These are phyloP conservation scores for Syzygium syzygioides DNA, from an alignment of 441 rosid genomes.

Conservation along the genomic window DNA sequence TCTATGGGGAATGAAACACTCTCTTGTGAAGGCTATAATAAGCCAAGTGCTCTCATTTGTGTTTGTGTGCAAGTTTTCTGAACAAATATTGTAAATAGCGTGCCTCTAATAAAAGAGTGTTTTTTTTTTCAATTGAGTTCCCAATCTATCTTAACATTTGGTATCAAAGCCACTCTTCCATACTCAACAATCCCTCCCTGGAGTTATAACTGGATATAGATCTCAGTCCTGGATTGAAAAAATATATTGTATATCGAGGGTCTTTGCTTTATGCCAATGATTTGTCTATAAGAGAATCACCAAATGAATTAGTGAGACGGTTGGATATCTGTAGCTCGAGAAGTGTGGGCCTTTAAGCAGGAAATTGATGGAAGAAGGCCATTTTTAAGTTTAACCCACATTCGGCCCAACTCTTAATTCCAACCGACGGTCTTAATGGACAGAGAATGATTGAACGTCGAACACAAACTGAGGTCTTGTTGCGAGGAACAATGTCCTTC, in stretches of 20 bases:
- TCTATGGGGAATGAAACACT: no score
- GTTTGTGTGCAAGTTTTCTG: neutral
- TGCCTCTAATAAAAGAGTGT: neutral
- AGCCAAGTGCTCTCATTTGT: neutral
- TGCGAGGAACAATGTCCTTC: neutral
- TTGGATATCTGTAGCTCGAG: neutral
- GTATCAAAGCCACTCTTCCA: neutral
- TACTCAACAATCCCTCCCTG: neutral
- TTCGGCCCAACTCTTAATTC: neutral
- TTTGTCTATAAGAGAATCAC: neutral
- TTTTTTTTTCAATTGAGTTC: neutral
- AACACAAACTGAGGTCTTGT: neutral
- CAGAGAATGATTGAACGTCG: neutral
- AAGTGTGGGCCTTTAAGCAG: neutral
- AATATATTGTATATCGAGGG: neutral
- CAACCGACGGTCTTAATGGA: neutral
- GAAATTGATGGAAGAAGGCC: neutral
- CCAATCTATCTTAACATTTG: neutral
- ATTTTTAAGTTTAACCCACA: neutral
- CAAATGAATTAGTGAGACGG: neutral
- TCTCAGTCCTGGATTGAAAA: neutral
- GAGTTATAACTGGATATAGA: neutral
- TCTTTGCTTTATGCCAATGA: neutral
- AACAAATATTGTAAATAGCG: neutral
- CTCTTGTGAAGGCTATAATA: no score